Evolutionary conservation across 495 filamentous ascomycete genomes (phyloP).

Genomic region (Xylaria longipes): DNA sequence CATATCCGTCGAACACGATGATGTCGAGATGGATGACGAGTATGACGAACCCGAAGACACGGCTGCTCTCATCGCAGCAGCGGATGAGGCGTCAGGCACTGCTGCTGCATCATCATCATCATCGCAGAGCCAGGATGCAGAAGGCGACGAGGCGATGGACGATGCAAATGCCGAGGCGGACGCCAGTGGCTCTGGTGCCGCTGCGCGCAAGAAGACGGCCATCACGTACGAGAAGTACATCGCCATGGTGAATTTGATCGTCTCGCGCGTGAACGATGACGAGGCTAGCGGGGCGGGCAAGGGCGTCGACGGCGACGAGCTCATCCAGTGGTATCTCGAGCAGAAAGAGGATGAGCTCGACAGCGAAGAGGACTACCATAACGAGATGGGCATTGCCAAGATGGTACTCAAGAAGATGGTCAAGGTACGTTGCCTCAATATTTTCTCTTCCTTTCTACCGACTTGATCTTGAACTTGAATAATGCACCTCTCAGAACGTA

Average conservation of each 20-base stretch:
- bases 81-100: constrained; percentile 51
- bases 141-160: constrained; percentile 77
- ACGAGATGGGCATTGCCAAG: constrained; percentile 74
- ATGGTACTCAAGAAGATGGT: constrained; percentile 97
- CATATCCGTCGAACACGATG: constrained; percentile 97
- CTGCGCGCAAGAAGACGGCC: constrained; percentile 72
- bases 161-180: constrained; percentile 56
- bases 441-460: constrained; percentile 24
- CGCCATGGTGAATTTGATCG: constrained; percentile 82
- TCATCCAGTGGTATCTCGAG: constrained; percentile 93
- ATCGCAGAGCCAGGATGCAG: constrained; percentile 51
- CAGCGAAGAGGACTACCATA: constrained; percentile 77
- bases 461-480: not conserved
- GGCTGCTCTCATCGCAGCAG: constrained; percentile 43
- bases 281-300: constrained; percentile 80
- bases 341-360: constrained; percentile 86
- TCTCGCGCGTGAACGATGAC: constrained; percentile 72
- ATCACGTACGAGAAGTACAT: constrained; percentile 97
- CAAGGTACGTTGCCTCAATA: constrained; percentile 69
- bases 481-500: not conserved
- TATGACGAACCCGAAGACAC: constrained; percentile 56
- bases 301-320: constrained; percentile 85
- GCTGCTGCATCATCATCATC: constrained; percentile 17
- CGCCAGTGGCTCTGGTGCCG: constrained; percentile 48
- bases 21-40: constrained; percentile 93